Conservation (phyloP, 1,139 yeast species). For the Pichia sp. region DNA sequence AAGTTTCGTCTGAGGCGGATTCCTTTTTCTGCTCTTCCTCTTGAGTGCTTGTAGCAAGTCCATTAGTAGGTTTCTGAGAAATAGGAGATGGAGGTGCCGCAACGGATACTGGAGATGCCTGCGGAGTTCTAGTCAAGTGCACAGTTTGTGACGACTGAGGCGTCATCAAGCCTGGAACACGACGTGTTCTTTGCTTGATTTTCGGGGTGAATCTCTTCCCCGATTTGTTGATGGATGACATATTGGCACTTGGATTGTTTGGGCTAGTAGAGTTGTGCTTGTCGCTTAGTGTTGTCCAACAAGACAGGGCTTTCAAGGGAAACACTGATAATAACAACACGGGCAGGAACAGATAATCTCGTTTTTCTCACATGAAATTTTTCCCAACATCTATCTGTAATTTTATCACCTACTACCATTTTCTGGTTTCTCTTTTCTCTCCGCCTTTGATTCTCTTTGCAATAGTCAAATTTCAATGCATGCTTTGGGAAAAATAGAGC, state of each 20-base stretch:
- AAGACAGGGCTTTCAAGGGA: too few relatives aligned
- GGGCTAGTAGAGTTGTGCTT: neutral
- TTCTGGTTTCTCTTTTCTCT: neutral
- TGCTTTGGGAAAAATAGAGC: neutral
- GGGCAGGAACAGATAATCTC: neutral
- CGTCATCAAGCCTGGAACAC: conserved; percentile 9
- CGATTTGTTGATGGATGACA: conserved; percentile 33
- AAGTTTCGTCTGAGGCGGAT: neutral
- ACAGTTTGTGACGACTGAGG: conserved; percentile 8
- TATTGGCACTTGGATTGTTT: conserved; percentile 6
- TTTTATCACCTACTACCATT: neutral
- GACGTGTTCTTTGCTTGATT: conserved; percentile 24
- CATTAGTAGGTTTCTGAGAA: neutral
- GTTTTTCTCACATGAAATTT: neutral
- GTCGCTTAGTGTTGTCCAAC: too few relatives aligned
- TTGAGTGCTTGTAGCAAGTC: neutral
- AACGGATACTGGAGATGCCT: neutral
- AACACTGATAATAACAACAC: neutral
- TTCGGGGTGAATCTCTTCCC: conserved; percentile 31
- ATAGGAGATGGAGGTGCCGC: conserved; percentile 3
- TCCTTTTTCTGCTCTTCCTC: neutral
- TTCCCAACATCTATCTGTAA: neutral
- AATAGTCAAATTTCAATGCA: conserved; percentile 1
- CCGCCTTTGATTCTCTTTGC: neutral
- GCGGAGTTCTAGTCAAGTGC: conserved; percentile 1